phyloP scores from a whole-genome alignment of 1,284 basidiomycete species.

The Leccinum fallax region DNA sequence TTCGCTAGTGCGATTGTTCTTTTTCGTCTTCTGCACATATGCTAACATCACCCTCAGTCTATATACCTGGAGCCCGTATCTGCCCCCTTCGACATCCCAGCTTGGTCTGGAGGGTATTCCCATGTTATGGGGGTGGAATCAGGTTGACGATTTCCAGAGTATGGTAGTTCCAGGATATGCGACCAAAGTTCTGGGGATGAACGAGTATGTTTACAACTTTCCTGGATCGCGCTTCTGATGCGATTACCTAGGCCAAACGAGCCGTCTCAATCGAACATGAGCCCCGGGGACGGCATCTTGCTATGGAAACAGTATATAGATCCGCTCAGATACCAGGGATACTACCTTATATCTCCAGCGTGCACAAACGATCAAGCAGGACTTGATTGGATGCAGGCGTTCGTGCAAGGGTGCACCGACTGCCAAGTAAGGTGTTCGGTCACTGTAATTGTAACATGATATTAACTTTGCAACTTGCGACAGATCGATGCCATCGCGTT shows the following conservation, averaged over 20 bases:
- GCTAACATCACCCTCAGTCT: constrained; percentile 21
- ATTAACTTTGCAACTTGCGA: constrained; percentile 1
- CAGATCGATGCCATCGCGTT: constrained; percentile 56
- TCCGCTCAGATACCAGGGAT: constrained; percentile 61
- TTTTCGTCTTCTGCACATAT: background rate
- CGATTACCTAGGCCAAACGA: constrained; percentile 49
- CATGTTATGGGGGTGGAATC: constrained; percentile 56
- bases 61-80: constrained; percentile 34
- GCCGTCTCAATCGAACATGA: constrained; percentile 61
- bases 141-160: constrained; percentile 36
- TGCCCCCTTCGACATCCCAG: constrained; percentile 12
- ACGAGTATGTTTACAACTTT: constrained; percentile 47
- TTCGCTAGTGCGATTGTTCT: constrained; percentile 36
- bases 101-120: constrained; percentile 47
- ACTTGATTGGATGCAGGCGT: constrained; percentile 59
- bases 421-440: constrained; percentile 46
- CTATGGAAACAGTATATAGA: constrained; percentile 71
- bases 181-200: constrained; percentile 53
- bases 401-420: constrained; percentile 53
- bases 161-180: constrained; percentile 43
- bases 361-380: constrained; percentile 68
- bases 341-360: constrained; percentile 67
- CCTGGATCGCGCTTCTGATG: constrained; percentile 3
- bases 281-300: constrained; percentile 49
- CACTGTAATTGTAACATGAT: background rate